A percentile compares a stretch with the other conserved stretches of the same genome.
Conservation (phyloP, 345 rosid genomes). For the Hevea brasiliensis region DNA sequence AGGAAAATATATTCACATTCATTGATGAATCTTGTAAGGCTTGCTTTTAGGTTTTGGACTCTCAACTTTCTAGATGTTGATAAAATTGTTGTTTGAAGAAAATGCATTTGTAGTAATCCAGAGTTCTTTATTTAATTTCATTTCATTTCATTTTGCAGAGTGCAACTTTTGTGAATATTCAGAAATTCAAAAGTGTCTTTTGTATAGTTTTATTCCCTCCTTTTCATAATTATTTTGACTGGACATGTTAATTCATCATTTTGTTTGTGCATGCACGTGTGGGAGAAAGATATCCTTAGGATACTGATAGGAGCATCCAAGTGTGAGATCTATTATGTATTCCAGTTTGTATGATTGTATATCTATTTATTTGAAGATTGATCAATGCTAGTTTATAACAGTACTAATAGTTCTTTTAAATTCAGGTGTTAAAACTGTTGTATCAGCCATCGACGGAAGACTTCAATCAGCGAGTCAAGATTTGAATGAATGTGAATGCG, state of each 20-base stretch:
- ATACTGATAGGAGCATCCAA: not conserved
- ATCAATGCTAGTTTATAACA: not conserved
- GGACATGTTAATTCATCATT: not conserved
- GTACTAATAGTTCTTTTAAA: slow-evolving; percentile 21
- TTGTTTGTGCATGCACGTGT: not conserved
- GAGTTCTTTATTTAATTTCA: not conserved
- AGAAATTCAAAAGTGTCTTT: not conserved
- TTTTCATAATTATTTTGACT: not conserved
- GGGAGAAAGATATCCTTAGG: not conserved
- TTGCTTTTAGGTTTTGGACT: slow-evolving; percentile 4
- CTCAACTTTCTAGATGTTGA: not conserved
- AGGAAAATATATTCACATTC: slow-evolving; percentile 44
- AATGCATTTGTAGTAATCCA: not conserved
- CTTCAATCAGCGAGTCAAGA: slow-evolving; percentile 50
- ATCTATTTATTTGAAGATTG: not conserved
- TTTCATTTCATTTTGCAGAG: not conserved
- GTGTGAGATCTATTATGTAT: slow-evolving; percentile 1
- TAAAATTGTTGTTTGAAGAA: slow-evolving; percentile 8
- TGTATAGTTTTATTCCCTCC: not conserved
- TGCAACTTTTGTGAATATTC: slow-evolving; percentile 3
- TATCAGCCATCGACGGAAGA: slow-evolving; percentile 68
- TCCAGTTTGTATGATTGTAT: not conserved
- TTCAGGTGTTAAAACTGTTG: slow-evolving; percentile 59
- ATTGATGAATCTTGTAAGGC: slow-evolving; percentile 68
- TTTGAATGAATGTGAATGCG: slow-evolving; percentile 66